Evolutionary conservation across 257 asterid genomes (phyloP).

Genomic region (Primulina tabacum): DNA sequence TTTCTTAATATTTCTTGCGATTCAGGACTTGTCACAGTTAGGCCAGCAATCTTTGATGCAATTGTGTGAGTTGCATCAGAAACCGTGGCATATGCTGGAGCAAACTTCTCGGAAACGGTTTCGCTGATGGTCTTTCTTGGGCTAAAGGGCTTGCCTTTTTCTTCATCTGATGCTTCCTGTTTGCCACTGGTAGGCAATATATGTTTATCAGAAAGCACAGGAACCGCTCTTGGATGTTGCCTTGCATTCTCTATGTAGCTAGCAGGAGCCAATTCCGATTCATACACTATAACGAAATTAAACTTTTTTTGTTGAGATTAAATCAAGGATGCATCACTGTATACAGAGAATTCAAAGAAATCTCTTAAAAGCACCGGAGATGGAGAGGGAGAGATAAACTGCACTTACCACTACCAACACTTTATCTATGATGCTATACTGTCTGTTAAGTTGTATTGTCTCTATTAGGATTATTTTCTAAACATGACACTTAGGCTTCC

Average conservation of each 20-base stretch:
- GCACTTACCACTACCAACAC: too few relatives aligned
- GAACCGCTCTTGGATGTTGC: constrained; percentile 85
- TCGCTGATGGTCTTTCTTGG: constrained; percentile 41
- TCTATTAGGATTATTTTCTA: not conserved
- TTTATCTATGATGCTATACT: too few relatives aligned
- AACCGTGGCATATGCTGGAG: constrained; percentile 55
- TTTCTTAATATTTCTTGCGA: constrained; percentile 12
- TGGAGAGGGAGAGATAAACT: too few relatives aligned
- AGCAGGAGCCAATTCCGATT: constrained; percentile 83
- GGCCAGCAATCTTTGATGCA: constrained; percentile 46
- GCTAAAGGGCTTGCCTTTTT: constrained; percentile 16
- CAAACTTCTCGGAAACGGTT: constrained; percentile 44
- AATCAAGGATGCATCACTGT: too few relatives aligned
- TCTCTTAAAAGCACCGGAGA: too few relatives aligned
- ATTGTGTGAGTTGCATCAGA: constrained; percentile 57
- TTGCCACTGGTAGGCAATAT: constrained; percentile 34
- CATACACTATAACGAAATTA: constrained; percentile 62
- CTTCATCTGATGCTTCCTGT: constrained; percentile 18
- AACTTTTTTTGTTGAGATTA: too few relatives aligned
- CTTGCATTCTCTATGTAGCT: constrained; percentile 59
- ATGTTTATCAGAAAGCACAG: constrained; percentile 61
- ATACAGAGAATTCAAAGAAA: too few relatives aligned
- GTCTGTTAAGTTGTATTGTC: not conserved
- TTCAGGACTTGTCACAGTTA: constrained; percentile 33
- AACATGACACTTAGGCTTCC: too few relatives aligned